These are phyloP conservation scores for Tubosaeta brunneosetosa DNA, from an alignment of 768 basidiomycete species.

Conservation along the genomic window DNA sequence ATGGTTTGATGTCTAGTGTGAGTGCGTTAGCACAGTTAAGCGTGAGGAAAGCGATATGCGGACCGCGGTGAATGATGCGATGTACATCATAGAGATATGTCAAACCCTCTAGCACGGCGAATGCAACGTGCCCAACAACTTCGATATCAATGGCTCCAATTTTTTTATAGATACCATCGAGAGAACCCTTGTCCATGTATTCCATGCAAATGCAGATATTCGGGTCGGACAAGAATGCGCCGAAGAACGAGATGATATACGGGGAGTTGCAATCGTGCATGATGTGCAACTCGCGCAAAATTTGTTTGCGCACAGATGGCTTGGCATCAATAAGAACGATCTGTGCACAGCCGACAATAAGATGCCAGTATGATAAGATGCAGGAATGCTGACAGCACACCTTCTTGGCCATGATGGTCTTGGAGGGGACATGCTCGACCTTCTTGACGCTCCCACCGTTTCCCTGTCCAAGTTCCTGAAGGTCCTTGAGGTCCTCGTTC, in stretches of 20 bases:
- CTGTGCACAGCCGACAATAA: slow-evolving; percentile 36
- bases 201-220: slow-evolving; percentile 99
- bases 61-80: slow-evolving; percentile 97
- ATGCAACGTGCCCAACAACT: slow-evolving; percentile 89
- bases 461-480: slow-evolving; percentile 90
- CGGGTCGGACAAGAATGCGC: slow-evolving; percentile 93
- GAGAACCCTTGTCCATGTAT: slow-evolving; percentile 87
- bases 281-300: slow-evolving; percentile 95
- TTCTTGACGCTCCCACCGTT: slow-evolving; percentile 98
- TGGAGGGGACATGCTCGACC: slow-evolving; percentile 88
- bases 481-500: slow-evolving; percentile 85
- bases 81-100: slow-evolving; percentile 97
- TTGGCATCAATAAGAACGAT: slow-evolving; percentile 96
- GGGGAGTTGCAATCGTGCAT: slow-evolving; percentile 96
- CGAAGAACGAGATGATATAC: slow-evolving; percentile 96
- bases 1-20: slow-evolving; percentile 91
- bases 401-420: slow-evolving; percentile 97
- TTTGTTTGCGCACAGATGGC: slow-evolving; percentile 94
- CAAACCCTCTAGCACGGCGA: slow-evolving; percentile 90
- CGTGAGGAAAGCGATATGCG: slow-evolving; percentile 24
- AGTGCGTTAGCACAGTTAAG: slow-evolving; percentile 14
- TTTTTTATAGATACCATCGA: slow-evolving; percentile 95
- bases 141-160: slow-evolving; percentile 92
- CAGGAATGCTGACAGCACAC: slow-evolving; percentile 39
- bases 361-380: not conserved